These are phyloP conservation scores for Phytophthora constricta DNA, from an alignment of 352 stramenopile species.

Conservation along the genomic window DNA sequence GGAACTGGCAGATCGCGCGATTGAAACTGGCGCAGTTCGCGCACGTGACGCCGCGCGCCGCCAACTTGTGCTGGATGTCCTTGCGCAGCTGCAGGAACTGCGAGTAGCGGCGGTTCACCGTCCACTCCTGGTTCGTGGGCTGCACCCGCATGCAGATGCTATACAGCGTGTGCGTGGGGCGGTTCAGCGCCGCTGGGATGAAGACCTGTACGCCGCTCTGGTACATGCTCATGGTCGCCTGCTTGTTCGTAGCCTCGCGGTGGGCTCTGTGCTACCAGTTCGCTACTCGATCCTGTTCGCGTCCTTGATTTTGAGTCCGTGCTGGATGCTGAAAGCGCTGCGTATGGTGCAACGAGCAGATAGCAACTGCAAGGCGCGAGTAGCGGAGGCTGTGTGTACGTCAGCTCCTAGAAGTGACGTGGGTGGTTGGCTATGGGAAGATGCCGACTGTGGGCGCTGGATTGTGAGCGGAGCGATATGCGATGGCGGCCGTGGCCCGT, in stretches of 20 bases:
- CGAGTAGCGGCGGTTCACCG: constrained; percentile 86
- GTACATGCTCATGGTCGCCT: constrained; percentile 32
- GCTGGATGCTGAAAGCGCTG: constrained; percentile 23
- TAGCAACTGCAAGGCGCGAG: constrained; percentile 8
- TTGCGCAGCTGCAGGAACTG: constrained; percentile 85
- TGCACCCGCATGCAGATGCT: constrained; percentile 86
- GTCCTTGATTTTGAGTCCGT: constrained; percentile 5
- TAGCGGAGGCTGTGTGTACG: constrained; percentile 29
- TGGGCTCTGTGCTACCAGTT: neutral
- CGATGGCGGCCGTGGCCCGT: constrained; percentile 21
- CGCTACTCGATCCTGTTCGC: constrained; percentile 5
- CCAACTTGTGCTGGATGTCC: constrained; percentile 61
- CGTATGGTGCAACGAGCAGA: constrained; percentile 28
- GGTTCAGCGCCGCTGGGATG: constrained; percentile 84
- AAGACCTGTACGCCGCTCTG: constrained; percentile 77
- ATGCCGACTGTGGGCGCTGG: constrained; percentile 35
- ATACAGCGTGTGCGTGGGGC: constrained; percentile 85
- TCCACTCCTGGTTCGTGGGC: constrained; percentile 82
- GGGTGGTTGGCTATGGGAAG: constrained; percentile 34
- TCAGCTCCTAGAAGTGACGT: constrained; percentile 36
- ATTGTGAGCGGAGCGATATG: constrained; percentile 32
- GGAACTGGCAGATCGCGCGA: constrained; percentile 62
- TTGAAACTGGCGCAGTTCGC: constrained; percentile 73
- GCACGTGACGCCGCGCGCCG: constrained; percentile 46
- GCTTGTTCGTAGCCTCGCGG: neutral